Conservation (phyloP, 345 rosid genomes). For the Adansonia digitata region DNA sequence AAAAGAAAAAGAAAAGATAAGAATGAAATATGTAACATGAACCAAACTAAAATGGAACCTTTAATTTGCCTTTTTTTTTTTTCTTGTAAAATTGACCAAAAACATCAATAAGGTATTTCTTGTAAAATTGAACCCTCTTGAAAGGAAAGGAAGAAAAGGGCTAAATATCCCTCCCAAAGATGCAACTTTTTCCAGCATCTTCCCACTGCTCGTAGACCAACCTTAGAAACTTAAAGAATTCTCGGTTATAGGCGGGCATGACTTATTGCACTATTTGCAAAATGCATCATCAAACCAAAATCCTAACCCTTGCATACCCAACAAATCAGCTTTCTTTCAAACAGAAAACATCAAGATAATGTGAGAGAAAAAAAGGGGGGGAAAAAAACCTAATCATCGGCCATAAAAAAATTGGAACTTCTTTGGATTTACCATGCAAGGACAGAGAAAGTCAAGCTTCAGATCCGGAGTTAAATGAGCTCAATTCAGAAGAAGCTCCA, state of each 20-base stretch:
- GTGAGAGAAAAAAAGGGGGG: neutral
- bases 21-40: too few species aligned
- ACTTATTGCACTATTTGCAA: slow-evolving; percentile 1
- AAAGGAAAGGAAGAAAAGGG: too few species aligned
- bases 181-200: neutral
- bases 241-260: neutral
- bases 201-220: neutral
- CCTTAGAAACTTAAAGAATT: neutral
- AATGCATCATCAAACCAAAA: slow-evolving; percentile 23
- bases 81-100: neutral
- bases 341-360: neutral
- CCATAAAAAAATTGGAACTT: neutral
- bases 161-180: neutral
- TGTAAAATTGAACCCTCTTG: neutral
- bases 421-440: neutral
- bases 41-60: too few species aligned
- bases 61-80: too few species aligned
- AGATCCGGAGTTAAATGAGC: neutral
- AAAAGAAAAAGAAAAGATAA: too few species aligned
- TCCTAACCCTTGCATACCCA: slow-evolving; percentile 34
- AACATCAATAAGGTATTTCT: neutral
- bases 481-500: neutral
- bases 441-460: neutral
- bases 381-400: neutral
- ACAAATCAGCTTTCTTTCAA: slow-evolving; percentile 33